phyloP scores from a whole-genome alignment of 305 asterid species.

The Fraxinus ornus region DNA sequence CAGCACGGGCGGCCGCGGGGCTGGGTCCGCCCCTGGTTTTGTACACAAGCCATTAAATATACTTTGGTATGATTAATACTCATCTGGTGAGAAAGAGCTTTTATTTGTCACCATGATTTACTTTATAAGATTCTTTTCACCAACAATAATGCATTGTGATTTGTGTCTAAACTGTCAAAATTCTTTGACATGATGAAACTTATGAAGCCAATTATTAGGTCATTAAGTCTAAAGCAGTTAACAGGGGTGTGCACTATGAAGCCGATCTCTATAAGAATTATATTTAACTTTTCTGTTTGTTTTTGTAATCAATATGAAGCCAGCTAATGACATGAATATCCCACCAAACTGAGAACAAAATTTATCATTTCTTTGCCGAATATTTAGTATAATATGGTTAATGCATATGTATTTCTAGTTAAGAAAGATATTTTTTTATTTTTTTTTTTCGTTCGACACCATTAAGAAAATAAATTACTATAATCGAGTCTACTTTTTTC shows the following conservation, averaged over 20 bases:
- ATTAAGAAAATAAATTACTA: neutral
- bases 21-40: too few species aligned
- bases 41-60: neutral
- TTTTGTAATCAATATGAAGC: slow-evolving; percentile 1
- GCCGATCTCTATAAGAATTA: neutral
- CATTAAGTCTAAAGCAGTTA: slow-evolving; percentile 21
- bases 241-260: neutral
- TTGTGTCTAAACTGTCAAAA: neutral
- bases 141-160: neutral
- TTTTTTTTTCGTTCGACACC: neutral
- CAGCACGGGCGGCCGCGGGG: too few species aligned
- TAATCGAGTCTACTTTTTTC: neutral
- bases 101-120: neutral
- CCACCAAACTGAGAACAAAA: slow-evolving; percentile 7
- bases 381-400: slow-evolving; percentile 48
- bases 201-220: slow-evolving; percentile 30
- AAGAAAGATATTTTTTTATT: slow-evolving; percentile 28
- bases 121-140: neutral
- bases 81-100: neutral
- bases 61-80: neutral
- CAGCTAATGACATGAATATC: slow-evolving; percentile 12
- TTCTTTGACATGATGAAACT: slow-evolving; percentile 23
- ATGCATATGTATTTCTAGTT: slow-evolving; percentile 64
- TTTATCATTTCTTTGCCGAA: neutral
- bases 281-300: neutral